Conservation (phyloP, 192 early-diverging fungal species). For the Chytriomyces confervae region DNA sequence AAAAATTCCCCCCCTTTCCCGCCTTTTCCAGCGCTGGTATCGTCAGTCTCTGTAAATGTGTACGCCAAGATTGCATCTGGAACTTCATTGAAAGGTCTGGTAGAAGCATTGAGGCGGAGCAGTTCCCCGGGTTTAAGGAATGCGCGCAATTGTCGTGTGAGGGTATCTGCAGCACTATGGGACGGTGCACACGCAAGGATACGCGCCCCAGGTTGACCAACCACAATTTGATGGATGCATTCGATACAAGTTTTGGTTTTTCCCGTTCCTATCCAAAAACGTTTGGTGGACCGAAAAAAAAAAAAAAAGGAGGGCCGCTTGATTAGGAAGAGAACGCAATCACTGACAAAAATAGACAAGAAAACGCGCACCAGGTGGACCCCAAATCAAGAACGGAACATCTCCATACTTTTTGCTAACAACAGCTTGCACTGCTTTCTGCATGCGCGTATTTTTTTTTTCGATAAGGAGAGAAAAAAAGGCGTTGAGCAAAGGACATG, state of each 20-base stretch:
- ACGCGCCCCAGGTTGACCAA: conserved; percentile 41
- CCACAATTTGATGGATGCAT: conserved; percentile 51
- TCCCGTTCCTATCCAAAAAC: conserved; percentile 52
- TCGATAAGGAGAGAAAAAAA: background rate
- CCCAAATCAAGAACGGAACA: conserved; percentile 41
- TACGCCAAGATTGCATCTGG: conserved; percentile 52
- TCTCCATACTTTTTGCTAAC: conserved; percentile 38
- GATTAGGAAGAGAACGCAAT: background rate
- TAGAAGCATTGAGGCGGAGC: conserved; percentile 53
- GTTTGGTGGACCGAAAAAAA: too few relatives aligned
- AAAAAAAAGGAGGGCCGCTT: background rate
- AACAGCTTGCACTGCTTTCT: conserved; percentile 37
- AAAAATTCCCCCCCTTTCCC: conserved; percentile 31
- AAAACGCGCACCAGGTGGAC: conserved; percentile 27
- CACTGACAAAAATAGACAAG: background rate
- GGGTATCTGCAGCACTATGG: conserved; percentile 59
- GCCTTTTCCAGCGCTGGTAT: conserved; percentile 9
- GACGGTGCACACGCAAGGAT: conserved; percentile 63
- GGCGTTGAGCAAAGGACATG: background rate
- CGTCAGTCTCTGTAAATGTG: conserved; percentile 35
- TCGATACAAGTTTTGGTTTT: conserved; percentile 65
- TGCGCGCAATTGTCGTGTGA: conserved; percentile 52
- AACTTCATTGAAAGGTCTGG: conserved; percentile 52
- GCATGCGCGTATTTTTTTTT: background rate
- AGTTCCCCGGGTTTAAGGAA: conserved; percentile 46